Evolutionary conservation across 2,329 filamentous ascomycete species (phyloP), one percentile per base, ranked within the genome.

Genomic region (Phyllosticta capitalensis): DNA sequence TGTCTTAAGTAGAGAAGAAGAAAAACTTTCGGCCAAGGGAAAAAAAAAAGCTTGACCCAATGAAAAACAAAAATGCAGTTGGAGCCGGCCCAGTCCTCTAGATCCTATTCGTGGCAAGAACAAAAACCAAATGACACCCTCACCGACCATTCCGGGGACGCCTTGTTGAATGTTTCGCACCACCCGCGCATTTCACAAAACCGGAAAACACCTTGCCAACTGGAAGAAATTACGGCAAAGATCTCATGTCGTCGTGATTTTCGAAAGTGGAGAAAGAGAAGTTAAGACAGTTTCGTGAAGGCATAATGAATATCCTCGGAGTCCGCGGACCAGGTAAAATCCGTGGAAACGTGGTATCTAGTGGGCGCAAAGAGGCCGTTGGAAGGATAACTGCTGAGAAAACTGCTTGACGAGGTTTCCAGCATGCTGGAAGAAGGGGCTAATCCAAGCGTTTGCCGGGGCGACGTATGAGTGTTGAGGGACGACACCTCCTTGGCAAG

Each of bases 351-450:
- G 19, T 53, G 49, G 48, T 58, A 22, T 51, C 64, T 71, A 73
- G 66, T 72, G 72, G 51, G 72, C 71, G 62, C 69, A 69, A 22
- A 74, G 68, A 61, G 71, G 71, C 24, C 65, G 68, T 67, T 74
- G 71, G 66, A 73, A 74, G 20, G 70, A 74, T 50, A 73, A 69
- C 21, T 60, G 58, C 12, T 60, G 58, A 20, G 58, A 60, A 19
- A 60, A 60, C 66, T 74, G 71, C 63, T 74, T 74, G 63, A 74
- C 71, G 28, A 73, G 58, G 61, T 72, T 73, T 64, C 69, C 71
- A 6, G 71, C 71, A 30, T 60, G 58, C 64, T 74, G 71, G 62
- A 74, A 69, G 61, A 73, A 74, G 12, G 71, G 70, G 53, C 72
- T 71, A 63, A 72, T 71, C 71, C 71, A 74, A n/a, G 68, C 68